Evolutionary conservation across 1,139 yeast genomes (phyloP).

Genomic region (Debaryomyces robertsiae): DNA sequence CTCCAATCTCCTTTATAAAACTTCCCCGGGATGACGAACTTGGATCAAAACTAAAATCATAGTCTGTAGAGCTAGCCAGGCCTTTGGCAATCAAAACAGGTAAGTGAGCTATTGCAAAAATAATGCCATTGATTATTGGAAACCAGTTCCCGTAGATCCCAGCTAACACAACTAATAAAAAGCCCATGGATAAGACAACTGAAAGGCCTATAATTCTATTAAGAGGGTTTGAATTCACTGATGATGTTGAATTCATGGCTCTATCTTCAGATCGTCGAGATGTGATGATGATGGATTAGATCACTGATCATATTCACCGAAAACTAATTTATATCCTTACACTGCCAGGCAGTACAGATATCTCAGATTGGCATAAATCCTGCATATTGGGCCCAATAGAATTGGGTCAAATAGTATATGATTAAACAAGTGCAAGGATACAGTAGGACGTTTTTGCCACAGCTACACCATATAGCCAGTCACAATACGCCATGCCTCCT

Average conservation of each 20-base stretch:
- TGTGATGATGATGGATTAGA: too few relatives aligned
- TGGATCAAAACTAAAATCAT: conserved; percentile 51
- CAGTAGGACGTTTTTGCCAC: too few relatives aligned
- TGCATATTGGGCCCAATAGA: not conserved
- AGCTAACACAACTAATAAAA: conserved; percentile 74
- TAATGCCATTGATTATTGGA: conserved; percentile 62
- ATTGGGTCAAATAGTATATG: not conserved
- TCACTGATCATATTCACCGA: not conserved
- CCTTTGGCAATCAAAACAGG: conserved; percentile 55
- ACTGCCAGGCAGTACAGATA: not conserved
- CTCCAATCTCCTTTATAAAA: conserved; percentile 58
- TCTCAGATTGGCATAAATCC: not conserved
- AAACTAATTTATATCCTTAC: not conserved
- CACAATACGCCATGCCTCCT: not conserved
- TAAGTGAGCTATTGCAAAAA: conserved; percentile 63
- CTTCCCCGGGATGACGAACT: conserved; percentile 32
- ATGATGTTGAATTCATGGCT: conserved; percentile 33
- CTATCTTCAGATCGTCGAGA: too few relatives aligned
- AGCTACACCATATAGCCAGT: conserved; percentile 3
- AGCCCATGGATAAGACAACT: conserved; percentile 74
- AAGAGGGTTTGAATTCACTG: conserved; percentile 53
- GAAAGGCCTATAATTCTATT: conserved; percentile 76
- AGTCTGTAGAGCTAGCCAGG: conserved; percentile 37
- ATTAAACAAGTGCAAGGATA: too few relatives aligned
- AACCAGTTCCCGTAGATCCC: conserved; percentile 79